Evolutionary conservation across 2,329 filamentous ascomycete species (phyloP).

Genomic region (Aspergillus quadricinctus): DNA sequence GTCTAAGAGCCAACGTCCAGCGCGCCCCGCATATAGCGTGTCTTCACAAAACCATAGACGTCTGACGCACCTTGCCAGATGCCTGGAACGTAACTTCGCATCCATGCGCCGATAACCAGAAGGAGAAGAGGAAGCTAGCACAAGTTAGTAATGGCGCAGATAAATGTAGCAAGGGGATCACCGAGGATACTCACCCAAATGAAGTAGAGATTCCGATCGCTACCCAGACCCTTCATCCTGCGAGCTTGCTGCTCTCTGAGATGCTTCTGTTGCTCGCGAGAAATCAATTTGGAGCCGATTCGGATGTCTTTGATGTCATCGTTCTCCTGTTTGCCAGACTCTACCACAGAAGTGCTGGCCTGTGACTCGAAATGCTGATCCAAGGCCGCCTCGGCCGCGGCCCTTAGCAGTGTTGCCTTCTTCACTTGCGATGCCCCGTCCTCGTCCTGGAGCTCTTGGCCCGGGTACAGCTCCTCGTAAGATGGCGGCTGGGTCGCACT

Average conservation of each 20-base stretch:
- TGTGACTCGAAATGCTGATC: conserved; percentile 43
- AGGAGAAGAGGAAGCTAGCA: conserved; percentile 44
- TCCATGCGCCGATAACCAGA: conserved; percentile 43
- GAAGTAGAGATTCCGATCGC: conserved; percentile 51
- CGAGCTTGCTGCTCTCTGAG: conserved; percentile 44
- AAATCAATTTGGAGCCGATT: conserved; percentile 41
- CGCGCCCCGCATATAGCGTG: conserved; percentile 31
- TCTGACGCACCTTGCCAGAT: conserved; percentile 38
- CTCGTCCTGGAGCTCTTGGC: conserved; percentile 27
- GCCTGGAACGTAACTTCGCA: conserved; percentile 40
- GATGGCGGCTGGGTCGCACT: conserved; percentile 61
- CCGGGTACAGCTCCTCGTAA: conserved; percentile 74
- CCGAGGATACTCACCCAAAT: conserved; percentile 45
- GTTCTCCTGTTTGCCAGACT: conserved; percentile 21
- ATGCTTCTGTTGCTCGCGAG: conserved; percentile 44
- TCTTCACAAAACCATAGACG: conserved; percentile 36
- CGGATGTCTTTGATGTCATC: conserved; percentile 39
- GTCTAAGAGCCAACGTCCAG: conserved; percentile 28
- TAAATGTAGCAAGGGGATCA: not conserved
- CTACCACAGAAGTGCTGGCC: conserved; percentile 18
- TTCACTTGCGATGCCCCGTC: conserved; percentile 39
- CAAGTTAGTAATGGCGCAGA: conserved; percentile 16
- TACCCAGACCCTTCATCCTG: conserved; percentile 46
- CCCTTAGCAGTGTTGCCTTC: conserved; percentile 39
- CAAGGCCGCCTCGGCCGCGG: conserved; percentile 41